Evolutionary conservation across 2,329 filamentous ascomycete species (phyloP), one percentile per base, ranked within the genome.

Genomic region (Pseudonectria foliicola): DNA sequence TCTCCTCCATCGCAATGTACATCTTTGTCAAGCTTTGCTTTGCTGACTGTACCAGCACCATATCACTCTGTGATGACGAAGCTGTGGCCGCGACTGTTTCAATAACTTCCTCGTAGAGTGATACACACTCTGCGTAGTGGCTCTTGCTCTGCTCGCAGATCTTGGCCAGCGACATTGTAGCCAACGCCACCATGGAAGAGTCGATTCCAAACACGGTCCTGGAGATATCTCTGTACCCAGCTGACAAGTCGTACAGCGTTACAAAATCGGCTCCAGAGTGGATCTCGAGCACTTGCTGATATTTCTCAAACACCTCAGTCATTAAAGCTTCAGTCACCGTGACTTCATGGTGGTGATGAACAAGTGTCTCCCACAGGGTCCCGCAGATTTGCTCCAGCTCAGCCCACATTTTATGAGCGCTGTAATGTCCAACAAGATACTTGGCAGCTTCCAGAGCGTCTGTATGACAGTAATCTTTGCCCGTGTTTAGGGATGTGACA

Each of bases 11-110:
- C 46, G 42, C 48, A 4, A 53, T 45, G 34, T 72, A 72, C 13
- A 73, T 46, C 48, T 62, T 66, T 2, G 70, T 67, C 15, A 73
- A 55, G 7, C 67, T 63, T 43, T 64, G 70, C 52, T 70, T 73
- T 44, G 72, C 62, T 0, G 60, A 67, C 13, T 60, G 59, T 10
- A 68, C 46, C 2, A 62, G 57, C 60, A 50, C 51, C 43, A 39
- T 51, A 6, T 47, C 38, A 10, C 40, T 43, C 0, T 52, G 59
- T 33, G 53, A 45, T 0, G 51, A 56, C 1, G 59, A 54, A 29
- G 61, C 62, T 41, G 42, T 66, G 37, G 51, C 57, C 34, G 31
- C 52, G 8, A 31, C 57, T 48, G 44, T 55, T 38, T 59, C 64
- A 34, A 71, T 55, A 11, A 69, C 55, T 38, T 68, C 57, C 37